Evolutionary conservation across 371 early-diverging fungal species (phyloP).

Genomic region (Basidiobolus meristosporus): DNA sequence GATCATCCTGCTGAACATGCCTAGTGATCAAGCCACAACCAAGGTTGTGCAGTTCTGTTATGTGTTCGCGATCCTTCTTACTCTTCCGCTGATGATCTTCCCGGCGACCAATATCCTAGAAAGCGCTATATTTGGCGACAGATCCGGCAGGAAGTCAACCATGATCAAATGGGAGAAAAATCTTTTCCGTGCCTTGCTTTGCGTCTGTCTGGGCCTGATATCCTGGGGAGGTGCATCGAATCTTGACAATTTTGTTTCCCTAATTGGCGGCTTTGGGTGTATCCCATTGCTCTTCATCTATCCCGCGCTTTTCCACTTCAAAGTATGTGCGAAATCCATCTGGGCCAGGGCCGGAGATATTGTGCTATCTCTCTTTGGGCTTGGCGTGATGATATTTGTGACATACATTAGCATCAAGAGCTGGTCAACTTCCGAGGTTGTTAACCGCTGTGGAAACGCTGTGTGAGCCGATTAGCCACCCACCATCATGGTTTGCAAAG

Average conservation of each 20-base stretch:
- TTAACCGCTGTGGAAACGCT: too few species aligned
- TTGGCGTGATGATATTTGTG: constrained; percentile 49
- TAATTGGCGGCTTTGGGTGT: constrained; percentile 81
- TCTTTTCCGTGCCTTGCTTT: constrained; percentile 38
- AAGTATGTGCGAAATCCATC: constrained; percentile 10
- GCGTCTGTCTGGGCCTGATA: constrained; percentile 32
- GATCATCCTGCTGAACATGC: constrained; percentile 42
- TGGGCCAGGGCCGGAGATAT: constrained; percentile 21
- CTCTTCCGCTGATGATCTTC: constrained; percentile 45
- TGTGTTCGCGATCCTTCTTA: constrained; percentile 49
- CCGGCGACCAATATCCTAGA: constrained; percentile 56
- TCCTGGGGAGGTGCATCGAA: constrained; percentile 61
- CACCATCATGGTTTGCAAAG: too few species aligned
- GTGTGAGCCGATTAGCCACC: too few species aligned
- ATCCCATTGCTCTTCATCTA: constrained; percentile 44
- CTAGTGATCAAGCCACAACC: constrained; percentile 18
- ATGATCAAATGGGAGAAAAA: constrained; percentile 79
- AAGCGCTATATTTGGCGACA: constrained; percentile 17
- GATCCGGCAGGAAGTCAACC: constrained; percentile 16
- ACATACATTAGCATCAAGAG: constrained; percentile 50
- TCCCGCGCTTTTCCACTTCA: constrained; percentile 50
- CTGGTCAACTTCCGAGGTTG: constrained; percentile 5
- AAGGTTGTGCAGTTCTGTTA: constrained; percentile 40
- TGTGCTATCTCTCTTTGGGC: constrained; percentile 45
- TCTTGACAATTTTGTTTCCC: constrained; percentile 75